Percentiles rank a stretch among this genome's conserved stretches.
Conservation (phyloP, 2,329 filamentous ascomycete genomes). For the Sporothrix curviconia region DNA sequence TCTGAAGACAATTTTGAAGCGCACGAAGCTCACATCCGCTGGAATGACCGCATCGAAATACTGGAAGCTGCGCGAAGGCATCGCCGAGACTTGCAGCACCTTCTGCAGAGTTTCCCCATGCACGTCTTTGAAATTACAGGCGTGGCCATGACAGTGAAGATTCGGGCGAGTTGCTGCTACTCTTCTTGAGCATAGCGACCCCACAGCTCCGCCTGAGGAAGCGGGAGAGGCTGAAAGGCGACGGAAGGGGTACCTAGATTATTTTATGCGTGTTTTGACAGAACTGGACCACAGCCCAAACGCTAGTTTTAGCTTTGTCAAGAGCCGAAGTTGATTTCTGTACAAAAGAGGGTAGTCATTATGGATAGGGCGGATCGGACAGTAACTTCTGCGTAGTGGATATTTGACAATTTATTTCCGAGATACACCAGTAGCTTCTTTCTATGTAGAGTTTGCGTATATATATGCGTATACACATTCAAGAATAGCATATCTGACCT, state of each 20-base stretch:
- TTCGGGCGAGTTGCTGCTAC: neutral
- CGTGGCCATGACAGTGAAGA: conserved; percentile 2
- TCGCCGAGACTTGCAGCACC: neutral
- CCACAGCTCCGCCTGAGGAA: neutral
- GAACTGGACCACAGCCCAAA: conserved; percentile 2
- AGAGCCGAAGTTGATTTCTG: neutral
- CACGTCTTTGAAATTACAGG: neutral
- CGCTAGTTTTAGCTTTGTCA: conserved; percentile 3
- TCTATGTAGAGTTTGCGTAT: too few relatives aligned
- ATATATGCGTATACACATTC: too few relatives aligned
- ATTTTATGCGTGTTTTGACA: conserved; percentile 3
- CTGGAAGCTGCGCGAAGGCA: conserved; percentile 1
- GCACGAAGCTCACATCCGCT: neutral
- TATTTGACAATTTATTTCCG: neutral
- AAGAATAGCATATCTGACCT: too few relatives aligned
- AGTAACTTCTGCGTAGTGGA: conserved; percentile 27
- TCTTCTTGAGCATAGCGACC: neutral
- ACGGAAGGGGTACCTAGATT: neutral
- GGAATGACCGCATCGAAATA: neutral
- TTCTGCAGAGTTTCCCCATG: conserved; percentile 1
- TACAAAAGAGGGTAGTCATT: conserved; percentile 29
- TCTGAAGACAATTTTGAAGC: neutral
- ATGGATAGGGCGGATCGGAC: conserved; percentile 22
- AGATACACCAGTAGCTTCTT: neutral
- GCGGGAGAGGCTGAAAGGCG: neutral